Evolutionary conservation across 2,329 filamentous ascomycete species (phyloP).

Genomic region (Phoma sp.): DNA sequence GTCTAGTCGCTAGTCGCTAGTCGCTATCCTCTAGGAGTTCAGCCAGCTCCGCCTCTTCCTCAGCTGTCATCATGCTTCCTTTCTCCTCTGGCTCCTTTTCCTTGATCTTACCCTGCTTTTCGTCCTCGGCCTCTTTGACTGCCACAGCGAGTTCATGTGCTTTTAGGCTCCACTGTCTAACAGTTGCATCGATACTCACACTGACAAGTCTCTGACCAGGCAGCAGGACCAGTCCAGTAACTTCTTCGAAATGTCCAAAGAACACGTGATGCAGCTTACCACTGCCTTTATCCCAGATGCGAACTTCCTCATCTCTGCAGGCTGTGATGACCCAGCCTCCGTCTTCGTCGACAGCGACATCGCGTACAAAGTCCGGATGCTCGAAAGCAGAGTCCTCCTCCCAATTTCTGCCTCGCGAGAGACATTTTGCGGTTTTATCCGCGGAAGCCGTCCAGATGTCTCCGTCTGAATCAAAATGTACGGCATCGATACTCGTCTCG

Average conservation of each 20-base stretch:
- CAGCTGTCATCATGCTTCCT: slow-evolving; percentile 71
- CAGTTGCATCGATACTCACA: slow-evolving; percentile 86
- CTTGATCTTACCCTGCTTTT: slow-evolving; percentile 54
- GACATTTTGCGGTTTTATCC: slow-evolving; percentile 84
- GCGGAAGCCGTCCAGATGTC: slow-evolving; percentile 94
- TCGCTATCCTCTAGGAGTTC: slow-evolving; percentile 85
- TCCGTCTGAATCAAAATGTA: slow-evolving; percentile 73
- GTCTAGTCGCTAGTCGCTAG: slow-evolving; percentile 63
- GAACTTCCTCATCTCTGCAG: slow-evolving; percentile 88
- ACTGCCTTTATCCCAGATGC: slow-evolving; percentile 80
- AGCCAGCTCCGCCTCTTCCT: slow-evolving; percentile 91
- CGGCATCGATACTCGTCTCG: slow-evolving; percentile 86
- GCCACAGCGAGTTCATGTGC: slow-evolving; percentile 65
- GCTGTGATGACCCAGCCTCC: slow-evolving; percentile 84
- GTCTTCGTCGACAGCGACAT: slow-evolving; percentile 71
- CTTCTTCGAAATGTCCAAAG: slow-evolving; percentile 89
- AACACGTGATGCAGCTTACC: slow-evolving; percentile 77
- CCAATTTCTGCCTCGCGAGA: slow-evolving; percentile 73
- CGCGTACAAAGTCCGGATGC: slow-evolving; percentile 90
- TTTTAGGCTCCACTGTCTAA: slow-evolving; percentile 80
- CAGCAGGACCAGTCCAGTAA: slow-evolving; percentile 77
- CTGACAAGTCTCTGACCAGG: slow-evolving; percentile 68
- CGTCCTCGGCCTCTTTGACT: slow-evolving; percentile 56
- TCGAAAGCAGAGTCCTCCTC: slow-evolving; percentile 71
- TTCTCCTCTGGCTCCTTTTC: slow-evolving; percentile 54